Evolutionary conservation across 495 filamentous ascomycete genomes (phyloP), one percentile per base, ranked within the genome.

Genomic region (Hypoxylon rickii): DNA sequence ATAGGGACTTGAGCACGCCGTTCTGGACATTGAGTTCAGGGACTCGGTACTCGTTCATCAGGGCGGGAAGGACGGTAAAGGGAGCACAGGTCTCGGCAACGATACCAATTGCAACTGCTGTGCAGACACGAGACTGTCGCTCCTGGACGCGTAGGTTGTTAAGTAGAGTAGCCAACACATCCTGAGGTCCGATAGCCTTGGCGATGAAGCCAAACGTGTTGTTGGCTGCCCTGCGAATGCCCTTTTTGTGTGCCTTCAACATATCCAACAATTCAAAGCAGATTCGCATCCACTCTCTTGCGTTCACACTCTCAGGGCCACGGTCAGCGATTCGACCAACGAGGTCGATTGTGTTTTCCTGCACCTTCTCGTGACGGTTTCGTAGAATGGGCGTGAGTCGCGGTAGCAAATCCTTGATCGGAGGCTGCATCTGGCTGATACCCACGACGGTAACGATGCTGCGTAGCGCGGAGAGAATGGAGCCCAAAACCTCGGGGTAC

Each of bases 131-230:
- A 2, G 89, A 95, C 71, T 99, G 95, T 70, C 95, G 91, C 68
- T 99, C 95, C 69, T 97, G 93, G 8, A 97, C 94, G 45, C 95
- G 85, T 7, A 99, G 79, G 69, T 99, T 97, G 81, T 96, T 96
- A 44, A 99, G 87, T 6, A 99, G 78, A 1, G 94, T 97, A 11
- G 94, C 91, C 13, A 99, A 79, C 13, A 99, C 95, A 76, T 99
- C 95, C 67, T 96, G 92, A 13, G 95, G 95, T 61, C 95, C 95
- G 67, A 99, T 97, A 43, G 95, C 95, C 75, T 97, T 99, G 65
- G 95, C 95, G 64, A 99, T 99, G 83, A 96, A 99, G 68, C 95
- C 95, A 63, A 99, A 99, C 1, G 95, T 99, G 79, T 99, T 99
- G 83, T 99, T 99, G 51, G 95, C 95, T 10, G 95, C 95, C 72